These are phyloP conservation scores for Erodium texanum DNA, from an alignment of 441 rosid genomes.

Conservation along the genomic window DNA sequence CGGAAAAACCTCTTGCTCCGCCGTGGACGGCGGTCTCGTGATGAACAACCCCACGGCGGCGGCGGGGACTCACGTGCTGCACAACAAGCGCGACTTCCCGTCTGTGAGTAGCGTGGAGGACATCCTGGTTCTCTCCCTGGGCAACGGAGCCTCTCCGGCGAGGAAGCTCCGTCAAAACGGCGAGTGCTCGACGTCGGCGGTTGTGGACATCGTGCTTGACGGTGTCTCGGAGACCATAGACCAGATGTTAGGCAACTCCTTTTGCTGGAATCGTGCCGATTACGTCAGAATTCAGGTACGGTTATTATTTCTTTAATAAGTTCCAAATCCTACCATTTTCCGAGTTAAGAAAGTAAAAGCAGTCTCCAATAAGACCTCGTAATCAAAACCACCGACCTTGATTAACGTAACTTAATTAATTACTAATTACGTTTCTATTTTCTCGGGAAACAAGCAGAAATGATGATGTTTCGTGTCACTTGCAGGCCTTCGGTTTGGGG, in stretches of 20 bases:
- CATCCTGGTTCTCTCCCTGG: conserved; percentile 68
- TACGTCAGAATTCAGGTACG: conserved; percentile 85
- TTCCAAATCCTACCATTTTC: background rate
- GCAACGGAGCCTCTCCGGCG: conserved; percentile 40
- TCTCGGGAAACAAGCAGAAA: background rate
- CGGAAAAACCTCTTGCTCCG: conserved; percentile 65
- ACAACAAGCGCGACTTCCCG: too few relatives aligned
- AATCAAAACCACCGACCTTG: too few relatives aligned
- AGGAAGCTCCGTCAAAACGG: too few relatives aligned
- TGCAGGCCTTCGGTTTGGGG: conserved; percentile 60
- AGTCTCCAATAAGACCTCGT: background rate
- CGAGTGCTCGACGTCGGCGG: too few relatives aligned
- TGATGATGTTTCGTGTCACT: conserved; percentile 11
- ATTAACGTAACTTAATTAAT: background rate
- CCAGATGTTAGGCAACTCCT: too few relatives aligned
- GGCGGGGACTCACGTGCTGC: conserved; percentile 8
- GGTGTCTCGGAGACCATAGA: too few relatives aligned
- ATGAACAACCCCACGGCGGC: conserved; percentile 94
- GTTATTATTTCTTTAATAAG: background rate
- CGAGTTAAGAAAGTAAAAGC: background rate
- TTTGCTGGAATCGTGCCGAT: conserved; percentile 69
- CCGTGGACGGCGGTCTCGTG: conserved; percentile 84
- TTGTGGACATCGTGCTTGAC: too few relatives aligned
- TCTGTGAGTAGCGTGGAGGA: conserved; percentile 20
- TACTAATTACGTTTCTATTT: background rate